Evolutionary conservation across 176 grass and related monocot genomes (phyloP), one percentile per base, ranked within the genome.

Genomic region (Pontederia paniculata): DNA sequence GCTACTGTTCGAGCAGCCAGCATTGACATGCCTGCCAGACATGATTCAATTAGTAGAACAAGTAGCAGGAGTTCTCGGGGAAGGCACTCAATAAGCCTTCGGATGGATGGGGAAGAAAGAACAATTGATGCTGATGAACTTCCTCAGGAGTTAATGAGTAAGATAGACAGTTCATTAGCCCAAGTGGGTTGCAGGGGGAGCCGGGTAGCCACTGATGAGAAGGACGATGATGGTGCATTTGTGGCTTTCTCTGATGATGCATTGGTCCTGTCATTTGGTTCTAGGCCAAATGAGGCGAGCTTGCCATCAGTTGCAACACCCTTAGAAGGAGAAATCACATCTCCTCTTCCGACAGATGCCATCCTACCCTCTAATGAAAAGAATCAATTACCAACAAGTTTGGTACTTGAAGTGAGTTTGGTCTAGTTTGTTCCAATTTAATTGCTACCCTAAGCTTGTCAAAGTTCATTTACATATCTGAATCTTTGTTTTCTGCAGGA

Each of bases 81-180:
- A 8, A 48, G 84, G 67, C 72, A 70, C 60, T 89, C 90, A 16
- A 78, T 68, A 46, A 81, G 83, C 45, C 78, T 98, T 28, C 82
- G 86, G 17, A 70, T 77, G 1, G 78, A 78, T 15, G 70, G 67
- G 55, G 81, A 37, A 37, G 28, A 37, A 37, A 37, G 66, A 17
- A 80, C 44, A 57, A 42, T 69, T 23, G 17, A 50, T 44, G 11
- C 23, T 9, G 9, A 61, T 12, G 17, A 25, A 58, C 31, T 62
- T 44, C 48, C 69, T n/a, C 57, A 53, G 12, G 69, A 72, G 23
- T 23, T 62, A 23, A 13, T 21, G 17, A 46, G 52, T 42, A 25
- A 23, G 77, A 68, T 69, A 58, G 55, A 70, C 77, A 50, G 63
- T 55, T 21, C 64, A 78, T 14, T 76, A 58, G 67, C 74, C 52